Percentiles rank a stretch among this genome's conserved stretches.
Evolutionary conservation across 228 moss, liverwort and hornwort genomes (phyloP).

Genomic region (Sphagnum magellanicum): DNA sequence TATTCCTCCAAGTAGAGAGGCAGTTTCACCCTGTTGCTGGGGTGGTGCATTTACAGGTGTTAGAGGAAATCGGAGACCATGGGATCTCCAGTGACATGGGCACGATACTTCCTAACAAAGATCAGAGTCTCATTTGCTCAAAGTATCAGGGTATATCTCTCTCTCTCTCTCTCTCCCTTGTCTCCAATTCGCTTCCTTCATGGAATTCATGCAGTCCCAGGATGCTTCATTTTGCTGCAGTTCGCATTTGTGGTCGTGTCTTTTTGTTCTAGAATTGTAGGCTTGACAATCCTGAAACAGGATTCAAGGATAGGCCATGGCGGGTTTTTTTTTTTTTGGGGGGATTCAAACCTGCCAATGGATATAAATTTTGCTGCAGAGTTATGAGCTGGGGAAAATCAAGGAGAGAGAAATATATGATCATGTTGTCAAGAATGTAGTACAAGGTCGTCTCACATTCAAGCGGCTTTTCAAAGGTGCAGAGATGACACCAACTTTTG

Average conservation of each 20-base stretch:
- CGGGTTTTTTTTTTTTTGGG: not conserved
- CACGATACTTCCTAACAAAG: constrained; percentile 80
- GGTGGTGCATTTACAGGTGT: constrained; percentile 3
- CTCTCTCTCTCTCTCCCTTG: too few species aligned
- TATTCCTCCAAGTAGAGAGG: too few species aligned
- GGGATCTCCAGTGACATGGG: constrained; percentile 66
- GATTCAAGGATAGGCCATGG: not conserved
- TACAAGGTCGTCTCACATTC: constrained; percentile 77
- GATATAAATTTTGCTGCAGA: constrained; percentile 26
- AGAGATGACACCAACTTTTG: constrained; percentile 96
- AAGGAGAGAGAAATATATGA: constrained; percentile 81
- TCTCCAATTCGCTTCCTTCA: not conserved
- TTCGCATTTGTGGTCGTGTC: not conserved
- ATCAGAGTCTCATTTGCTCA: constrained; percentile 79
- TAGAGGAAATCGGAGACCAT: constrained; percentile 18
- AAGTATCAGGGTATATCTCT: constrained; percentile 55
- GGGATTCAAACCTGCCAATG: too few species aligned
- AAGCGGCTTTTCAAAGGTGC: constrained; percentile 77
- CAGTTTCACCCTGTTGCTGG: too few species aligned
- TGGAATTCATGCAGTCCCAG: too few species aligned
- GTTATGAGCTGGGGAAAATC: constrained; percentile 84
- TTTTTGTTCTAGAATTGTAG: not conserved
- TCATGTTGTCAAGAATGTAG: constrained; percentile 68
- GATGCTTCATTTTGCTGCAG: not conserved
- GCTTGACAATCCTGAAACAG: not conserved